Evolutionary conservation across 2,329 filamentous ascomycete species (phyloP).

Genomic region (Colletotrichum neosansevieriae): DNA sequence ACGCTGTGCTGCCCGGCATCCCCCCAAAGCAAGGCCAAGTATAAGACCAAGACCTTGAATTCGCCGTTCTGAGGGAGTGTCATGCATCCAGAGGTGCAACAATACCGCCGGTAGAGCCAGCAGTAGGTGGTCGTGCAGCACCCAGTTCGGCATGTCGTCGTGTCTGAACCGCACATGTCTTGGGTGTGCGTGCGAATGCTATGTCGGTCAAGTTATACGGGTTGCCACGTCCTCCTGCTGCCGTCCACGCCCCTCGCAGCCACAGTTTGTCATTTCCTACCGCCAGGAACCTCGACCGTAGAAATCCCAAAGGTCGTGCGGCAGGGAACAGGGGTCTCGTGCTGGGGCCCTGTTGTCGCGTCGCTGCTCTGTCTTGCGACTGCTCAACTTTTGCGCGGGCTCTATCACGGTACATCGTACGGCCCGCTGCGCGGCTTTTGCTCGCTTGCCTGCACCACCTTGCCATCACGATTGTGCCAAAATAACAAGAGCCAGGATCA

Average conservation of each 20-base stretch:
- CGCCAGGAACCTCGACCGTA: slow-evolving; percentile 33
- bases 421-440: slow-evolving; percentile 18
- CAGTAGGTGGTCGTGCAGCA: slow-evolving; percentile 37
- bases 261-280: slow-evolving; percentile 28
- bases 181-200: slow-evolving; percentile 32
- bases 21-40: slow-evolving; percentile 19
- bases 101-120: slow-evolving; percentile 17
- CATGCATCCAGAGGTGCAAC: slow-evolving; percentile 38
- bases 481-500: slow-evolving; percentile 23
- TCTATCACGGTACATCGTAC: not conserved
- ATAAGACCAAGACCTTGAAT: slow-evolving; percentile 23
- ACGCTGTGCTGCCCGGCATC: not conserved
- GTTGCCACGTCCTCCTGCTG: slow-evolving; percentile 23
- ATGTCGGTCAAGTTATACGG: slow-evolving; percentile 27
- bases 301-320: slow-evolving; percentile 23
- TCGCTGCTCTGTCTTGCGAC: slow-evolving; percentile 4
- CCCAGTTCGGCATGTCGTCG: slow-evolving; percentile 36
- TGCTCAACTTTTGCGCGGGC: slow-evolving; percentile 6
- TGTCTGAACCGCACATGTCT: slow-evolving; percentile 27
- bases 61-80: slow-evolving; percentile 24
- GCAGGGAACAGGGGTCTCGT: slow-evolving; percentile 32
- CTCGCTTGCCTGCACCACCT: slow-evolving; percentile 7
- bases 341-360: not conserved
- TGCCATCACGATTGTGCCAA: slow-evolving; percentile 6
- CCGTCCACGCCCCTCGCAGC: slow-evolving; percentile 32